Conservation (phyloP, 2,329 filamentous ascomycete genomes). For the Colletotrichum sp. region DNA sequence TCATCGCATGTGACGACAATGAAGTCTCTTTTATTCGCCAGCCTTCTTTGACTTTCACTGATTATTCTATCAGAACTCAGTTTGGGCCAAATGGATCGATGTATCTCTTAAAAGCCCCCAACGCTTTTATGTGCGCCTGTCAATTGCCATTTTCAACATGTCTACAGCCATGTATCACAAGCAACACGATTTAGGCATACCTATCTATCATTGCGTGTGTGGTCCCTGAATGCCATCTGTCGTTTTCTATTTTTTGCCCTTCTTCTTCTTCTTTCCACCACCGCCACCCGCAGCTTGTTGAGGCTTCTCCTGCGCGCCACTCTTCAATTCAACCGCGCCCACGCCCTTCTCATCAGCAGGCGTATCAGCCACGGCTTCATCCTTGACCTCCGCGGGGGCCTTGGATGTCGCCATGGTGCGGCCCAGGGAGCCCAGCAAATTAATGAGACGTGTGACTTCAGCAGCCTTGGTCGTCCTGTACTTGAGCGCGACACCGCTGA, state of each 20-base stretch:
- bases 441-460: conserved; percentile 84
- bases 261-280: conserved; percentile 71
- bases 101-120: not conserved
- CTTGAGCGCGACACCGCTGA: conserved; percentile 82
- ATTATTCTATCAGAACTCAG: not conserved
- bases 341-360: conserved; percentile 36
- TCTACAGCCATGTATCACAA: not conserved
- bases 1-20: not conserved
- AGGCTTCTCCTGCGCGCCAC: conserved; percentile 30
- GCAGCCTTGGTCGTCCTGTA: conserved; percentile 91
- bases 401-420: conserved; percentile 55
- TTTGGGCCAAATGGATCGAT: not conserved
- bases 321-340: conserved; percentile 31
- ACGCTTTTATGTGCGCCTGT: not conserved
- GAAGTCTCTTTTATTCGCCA: not conserved
- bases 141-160: not conserved
- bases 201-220: not conserved
- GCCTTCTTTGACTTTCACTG: not conserved
- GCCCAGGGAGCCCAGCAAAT: conserved; percentile 77
- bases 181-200: not conserved
- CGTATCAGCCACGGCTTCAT: conserved; percentile 49
- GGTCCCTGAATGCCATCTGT: not conserved
- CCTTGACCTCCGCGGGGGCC: conserved; percentile 51
- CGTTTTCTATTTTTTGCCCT: conserved; percentile 67
- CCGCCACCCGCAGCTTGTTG: conserved; percentile 37